Base-by-base conservation (phyloP, 352 stramenopile species). In the Phytophthora pluvialis region DNA sequence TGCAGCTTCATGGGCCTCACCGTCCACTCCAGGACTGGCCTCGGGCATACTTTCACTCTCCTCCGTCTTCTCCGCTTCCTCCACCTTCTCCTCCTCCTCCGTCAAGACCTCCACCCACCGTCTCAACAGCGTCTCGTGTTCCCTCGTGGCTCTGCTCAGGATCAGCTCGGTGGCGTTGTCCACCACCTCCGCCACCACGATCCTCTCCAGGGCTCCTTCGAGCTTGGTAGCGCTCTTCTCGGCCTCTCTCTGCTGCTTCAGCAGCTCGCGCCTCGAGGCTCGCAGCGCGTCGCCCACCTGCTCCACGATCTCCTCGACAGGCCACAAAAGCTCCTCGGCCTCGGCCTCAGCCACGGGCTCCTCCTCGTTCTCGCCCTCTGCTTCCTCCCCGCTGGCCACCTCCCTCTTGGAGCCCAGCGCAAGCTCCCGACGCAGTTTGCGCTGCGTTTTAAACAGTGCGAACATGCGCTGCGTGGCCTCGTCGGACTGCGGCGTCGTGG, bases 91-190 rank as follows among this genome's bases (percentile, higher is more conserved):
- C 16, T 72, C 32, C 8, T 83, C n/a, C n/a, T n/a, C 70, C 18
- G 50, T 48, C 16, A 83, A 67, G 9, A 88, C 56, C n/a, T 63
- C 60, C 25, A 72, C 42, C 84, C 84, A 93, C 6, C 65, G 51
- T 54, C 72, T 65, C 13, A 93, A 60, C 52, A 80, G 40, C 10
- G 18, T 9, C 11, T 80, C 56, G 5, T 89, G 59, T 1, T 67
- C 70, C 7, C 51, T 67, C 0, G 46, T 68, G 5, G 77, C 77
- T 52, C 80, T 74, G 36, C 78, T 82, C 31, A 91, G 60, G 39
- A 93, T 53, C 50, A 93, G 50, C 40, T 93, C 84, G 13, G 84
- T 93, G 40, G 80, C 72, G 46, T 77, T 79, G 28, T 93, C 82
- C 13, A 90, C 65, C 33, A 93, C 62, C 53, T 93, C 82, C 4